Percentiles rank a stretch among this genome's conserved stretches.
phyloP scores from a whole-genome alignment of 2,329 filamentous ascomycete genomes.

The Rutstroemia sydowiana region DNA sequence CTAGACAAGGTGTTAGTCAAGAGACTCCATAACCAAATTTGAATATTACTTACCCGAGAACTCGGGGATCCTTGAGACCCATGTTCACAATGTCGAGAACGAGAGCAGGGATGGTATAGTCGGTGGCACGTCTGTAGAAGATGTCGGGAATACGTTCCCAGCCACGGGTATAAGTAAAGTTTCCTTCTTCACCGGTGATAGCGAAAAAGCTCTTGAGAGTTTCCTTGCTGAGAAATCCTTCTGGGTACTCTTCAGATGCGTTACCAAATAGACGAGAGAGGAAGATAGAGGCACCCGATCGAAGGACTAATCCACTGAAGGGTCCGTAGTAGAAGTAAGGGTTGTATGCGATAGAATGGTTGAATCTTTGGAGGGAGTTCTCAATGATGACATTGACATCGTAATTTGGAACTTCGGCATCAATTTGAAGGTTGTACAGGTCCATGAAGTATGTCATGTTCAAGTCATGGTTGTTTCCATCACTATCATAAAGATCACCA shows the following conservation, averaged over 20 bases:
- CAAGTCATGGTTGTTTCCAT: slow-evolving; percentile 5
- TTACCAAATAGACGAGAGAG: not conserved
- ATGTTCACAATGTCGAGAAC: not conserved
- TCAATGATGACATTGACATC: not conserved
- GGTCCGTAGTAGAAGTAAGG: slow-evolving; percentile 28
- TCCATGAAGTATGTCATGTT: not conserved
- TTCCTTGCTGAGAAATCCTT: slow-evolving; percentile 19
- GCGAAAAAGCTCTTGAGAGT: slow-evolving; percentile 21
- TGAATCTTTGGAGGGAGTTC: slow-evolving; percentile 4
- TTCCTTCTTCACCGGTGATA: slow-evolving; percentile 16
- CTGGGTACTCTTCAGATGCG: not conserved
- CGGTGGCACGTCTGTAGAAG: slow-evolving; percentile 4
- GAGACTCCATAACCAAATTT: not conserved
- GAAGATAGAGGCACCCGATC: slow-evolving; percentile 16
- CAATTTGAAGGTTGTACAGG: not conserved
- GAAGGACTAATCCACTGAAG: slow-evolving; percentile 22
- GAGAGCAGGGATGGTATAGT: not conserved
- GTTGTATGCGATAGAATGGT: slow-evolving; percentile 25
- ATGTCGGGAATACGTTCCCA: slow-evolving; percentile 7
- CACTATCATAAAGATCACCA: slow-evolving; percentile 35
- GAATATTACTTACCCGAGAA: not conserved
- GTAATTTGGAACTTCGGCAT: not conserved
- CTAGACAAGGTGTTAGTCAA: not conserved
- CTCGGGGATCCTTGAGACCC: not conserved
- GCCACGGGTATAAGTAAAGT: slow-evolving; percentile 8